These are phyloP conservation scores for Solanum chiquidenum DNA, from an alignment of 257 asterid species.

Conservation along the genomic window DNA sequence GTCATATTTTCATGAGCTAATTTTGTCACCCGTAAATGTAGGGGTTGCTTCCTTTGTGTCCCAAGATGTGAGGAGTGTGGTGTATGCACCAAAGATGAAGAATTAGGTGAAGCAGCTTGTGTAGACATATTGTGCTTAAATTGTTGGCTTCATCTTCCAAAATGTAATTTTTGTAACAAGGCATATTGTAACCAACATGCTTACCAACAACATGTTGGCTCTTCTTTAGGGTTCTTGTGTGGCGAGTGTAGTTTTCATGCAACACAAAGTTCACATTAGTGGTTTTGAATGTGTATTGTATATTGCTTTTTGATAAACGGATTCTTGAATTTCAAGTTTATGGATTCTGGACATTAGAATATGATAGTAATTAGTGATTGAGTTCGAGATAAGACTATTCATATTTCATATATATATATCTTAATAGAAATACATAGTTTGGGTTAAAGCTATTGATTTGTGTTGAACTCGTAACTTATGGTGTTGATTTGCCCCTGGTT, in stretches of 20 bases:
- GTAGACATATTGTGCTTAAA: slow-evolving; percentile 40
- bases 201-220: slow-evolving; percentile 13
- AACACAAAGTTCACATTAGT: neutral
- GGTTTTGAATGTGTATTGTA: neutral
- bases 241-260: slow-evolving; percentile 23
- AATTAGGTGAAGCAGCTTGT: slow-evolving; percentile 42
- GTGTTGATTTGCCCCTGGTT: neutral
- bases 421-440: neutral
- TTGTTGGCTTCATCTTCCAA: slow-evolving; percentile 73
- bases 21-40: neutral
- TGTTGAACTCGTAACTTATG: no score
- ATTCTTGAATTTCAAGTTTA: no score
- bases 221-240: slow-evolving; percentile 34
- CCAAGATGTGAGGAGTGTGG: slow-evolving; percentile 73
- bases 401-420: no score
- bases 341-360: neutral
- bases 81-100: slow-evolving; percentile 38
- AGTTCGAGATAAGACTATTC: neutral
- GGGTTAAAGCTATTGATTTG: neutral
- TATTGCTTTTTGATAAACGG: neutral
- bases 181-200: slow-evolving; percentile 59
- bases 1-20: neutral
- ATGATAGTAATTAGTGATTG: neutral
- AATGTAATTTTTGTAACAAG: slow-evolving; percentile 65
- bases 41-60: slow-evolving; percentile 54